Percentiles rank a stretch among this genome's conserved stretches.
Evolutionary conservation across 2,329 filamentous ascomycete genomes (phyloP).

Genomic region (Plenodomus lindquistii): DNA sequence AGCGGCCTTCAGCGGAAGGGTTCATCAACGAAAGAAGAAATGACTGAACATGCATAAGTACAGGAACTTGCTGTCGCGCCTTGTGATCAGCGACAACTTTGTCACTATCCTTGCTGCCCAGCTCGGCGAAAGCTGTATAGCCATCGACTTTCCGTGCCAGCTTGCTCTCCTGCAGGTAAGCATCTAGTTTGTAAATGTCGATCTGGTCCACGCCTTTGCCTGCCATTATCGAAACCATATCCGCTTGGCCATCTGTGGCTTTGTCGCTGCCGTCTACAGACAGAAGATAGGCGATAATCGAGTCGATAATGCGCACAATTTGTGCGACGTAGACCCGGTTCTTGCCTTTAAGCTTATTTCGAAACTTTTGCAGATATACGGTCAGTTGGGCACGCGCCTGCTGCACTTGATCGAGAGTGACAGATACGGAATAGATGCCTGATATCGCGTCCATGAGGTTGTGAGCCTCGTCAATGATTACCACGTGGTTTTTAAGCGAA

Average conservation of each 20-base stretch:
- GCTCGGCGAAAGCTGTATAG: conserved; percentile 69
- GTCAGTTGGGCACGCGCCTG: conserved; percentile 75
- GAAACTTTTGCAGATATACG: conserved; percentile 83
- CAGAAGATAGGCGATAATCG: conserved; percentile 71
- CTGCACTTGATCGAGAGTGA: conserved; percentile 73
- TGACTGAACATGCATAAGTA: conserved; percentile 65
- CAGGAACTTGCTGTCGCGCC: conserved; percentile 51
- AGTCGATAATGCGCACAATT: conserved; percentile 80
- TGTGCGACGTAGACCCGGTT: conserved; percentile 92
- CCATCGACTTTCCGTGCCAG: conserved; percentile 93
- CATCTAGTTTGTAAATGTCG: conserved; percentile 85
- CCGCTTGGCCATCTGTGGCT: conserved; percentile 67
- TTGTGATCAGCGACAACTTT: conserved; percentile 8
- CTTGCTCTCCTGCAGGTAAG: conserved; percentile 89
- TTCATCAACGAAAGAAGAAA: conserved; percentile 86
- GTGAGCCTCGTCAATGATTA: conserved; percentile 97
- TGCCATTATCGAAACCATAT: conserved; percentile 72
- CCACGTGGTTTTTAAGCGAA: conserved; percentile 81
- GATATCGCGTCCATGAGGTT: conserved; percentile 96
- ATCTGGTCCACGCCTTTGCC: conserved; percentile 93
- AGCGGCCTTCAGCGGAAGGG: conserved; percentile 68
- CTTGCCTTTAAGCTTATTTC: conserved; percentile 83
- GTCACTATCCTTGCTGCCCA: conserved; percentile 41
- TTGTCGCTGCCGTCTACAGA: conserved; percentile 48
- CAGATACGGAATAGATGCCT: conserved; percentile 78